Evolutionary conservation across 208 protist species (phyloP).

Genomic region (Trypanosoma brucei): DNA sequence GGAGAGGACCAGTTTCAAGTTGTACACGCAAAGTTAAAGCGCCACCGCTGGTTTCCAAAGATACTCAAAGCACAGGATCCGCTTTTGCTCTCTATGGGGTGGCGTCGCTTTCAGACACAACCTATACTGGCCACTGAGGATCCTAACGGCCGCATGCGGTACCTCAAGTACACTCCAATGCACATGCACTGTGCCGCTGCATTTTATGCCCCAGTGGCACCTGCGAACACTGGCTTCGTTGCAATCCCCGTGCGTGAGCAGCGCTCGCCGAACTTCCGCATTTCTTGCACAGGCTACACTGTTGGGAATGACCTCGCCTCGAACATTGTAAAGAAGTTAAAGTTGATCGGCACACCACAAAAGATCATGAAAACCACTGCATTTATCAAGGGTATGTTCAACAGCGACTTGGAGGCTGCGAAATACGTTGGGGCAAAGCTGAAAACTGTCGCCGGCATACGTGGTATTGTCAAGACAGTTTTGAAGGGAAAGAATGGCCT

Average conservation of each 20-base stretch:
- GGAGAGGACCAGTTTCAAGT: conserved; percentile 94
- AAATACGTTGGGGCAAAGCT: conserved; percentile 99
- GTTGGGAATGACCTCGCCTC: conserved; percentile 94
- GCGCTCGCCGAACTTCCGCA: conserved; percentile 85
- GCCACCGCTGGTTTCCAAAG: conserved; percentile 98
- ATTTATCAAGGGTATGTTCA: conserved; percentile 97
- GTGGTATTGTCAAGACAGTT: conserved; percentile 98
- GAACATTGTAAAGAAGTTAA: conserved; percentile 99
- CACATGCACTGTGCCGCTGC: conserved; percentile 98
- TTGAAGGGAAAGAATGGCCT: conserved; percentile 88
- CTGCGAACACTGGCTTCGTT: conserved; percentile 95
- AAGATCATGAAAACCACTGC: conserved; percentile 98
- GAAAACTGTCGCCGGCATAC: conserved; percentile 97
- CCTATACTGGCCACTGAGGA: conserved; percentile 95
- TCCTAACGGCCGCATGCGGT: conserved; percentile 92
- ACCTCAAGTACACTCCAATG: conserved; percentile 99
- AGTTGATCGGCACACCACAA: conserved; percentile 95
- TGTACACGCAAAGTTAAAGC: conserved; percentile 94
- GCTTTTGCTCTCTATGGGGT: conserved; percentile 98
- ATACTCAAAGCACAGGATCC: conserved; percentile 99
- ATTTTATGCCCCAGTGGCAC: conserved; percentile 97
- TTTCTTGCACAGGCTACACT: conserved; percentile 95
- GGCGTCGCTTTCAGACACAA: conserved; percentile 97
- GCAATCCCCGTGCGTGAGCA: conserved; percentile 83
- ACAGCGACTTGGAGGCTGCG: conserved; percentile 90